Percentiles rank a stretch among this genome's conserved stretches.
phyloP scores from a whole-genome alignment of 2,329 filamentous ascomycete genomes.

The Ascochyta clinopodiicola region DNA sequence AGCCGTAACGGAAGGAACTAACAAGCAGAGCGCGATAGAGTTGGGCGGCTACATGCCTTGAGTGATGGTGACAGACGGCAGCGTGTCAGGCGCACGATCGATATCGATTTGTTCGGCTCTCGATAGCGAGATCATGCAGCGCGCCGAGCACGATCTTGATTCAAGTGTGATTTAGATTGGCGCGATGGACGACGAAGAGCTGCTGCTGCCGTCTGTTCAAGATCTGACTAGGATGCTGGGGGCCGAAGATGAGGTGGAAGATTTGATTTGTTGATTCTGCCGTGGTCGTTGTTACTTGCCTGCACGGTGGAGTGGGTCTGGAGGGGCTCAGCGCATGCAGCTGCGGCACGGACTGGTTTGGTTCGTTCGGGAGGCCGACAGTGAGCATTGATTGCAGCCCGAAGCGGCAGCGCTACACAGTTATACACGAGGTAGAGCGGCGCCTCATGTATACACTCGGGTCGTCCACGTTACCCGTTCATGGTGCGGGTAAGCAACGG shows the following conservation, averaged over 20 bases:
- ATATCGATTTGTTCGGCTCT: conserved; percentile 1
- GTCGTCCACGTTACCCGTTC: not conserved
- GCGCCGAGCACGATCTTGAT: conserved; percentile 13
- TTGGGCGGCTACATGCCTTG: conserved; percentile 14
- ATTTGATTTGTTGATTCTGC: not conserved
- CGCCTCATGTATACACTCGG: not conserved
- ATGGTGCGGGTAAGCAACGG: not conserved
- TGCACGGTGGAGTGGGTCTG: conserved; percentile 12
- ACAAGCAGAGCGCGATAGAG: not conserved
- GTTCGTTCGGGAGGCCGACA: not conserved
- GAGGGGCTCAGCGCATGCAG: conserved; percentile 10
- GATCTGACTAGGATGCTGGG: not conserved
- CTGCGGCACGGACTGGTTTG: conserved; percentile 6
- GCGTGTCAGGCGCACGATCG: conserved; percentile 5
- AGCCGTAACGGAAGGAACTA: not conserved
- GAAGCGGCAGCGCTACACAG: not conserved
- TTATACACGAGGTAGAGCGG: not conserved
- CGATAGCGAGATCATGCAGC: conserved; percentile 16
- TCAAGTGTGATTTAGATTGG: not conserved
- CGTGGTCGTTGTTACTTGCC: conserved; percentile 4
- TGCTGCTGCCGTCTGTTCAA: conserved; percentile 1
- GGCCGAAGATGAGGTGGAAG: conserved; percentile 1
- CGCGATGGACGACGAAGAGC: not conserved
- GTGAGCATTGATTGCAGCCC: not conserved
- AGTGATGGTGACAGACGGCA: not conserved